phyloP scores from a whole-genome alignment of 116 monocot species.

The Trichopus zeylanicus region DNA sequence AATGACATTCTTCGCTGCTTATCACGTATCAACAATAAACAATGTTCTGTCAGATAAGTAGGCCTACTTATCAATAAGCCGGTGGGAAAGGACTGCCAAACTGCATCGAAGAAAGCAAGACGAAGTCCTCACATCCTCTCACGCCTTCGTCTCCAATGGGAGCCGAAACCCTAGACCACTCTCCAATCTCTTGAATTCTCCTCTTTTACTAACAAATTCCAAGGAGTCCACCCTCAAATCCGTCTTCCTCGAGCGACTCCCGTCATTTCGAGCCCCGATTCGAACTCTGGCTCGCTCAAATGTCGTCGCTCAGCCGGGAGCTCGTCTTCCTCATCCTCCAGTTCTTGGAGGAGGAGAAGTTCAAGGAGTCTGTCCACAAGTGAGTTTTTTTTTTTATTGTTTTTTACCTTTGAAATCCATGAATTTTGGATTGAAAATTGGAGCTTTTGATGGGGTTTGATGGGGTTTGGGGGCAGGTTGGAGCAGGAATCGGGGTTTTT shows the following conservation, averaged over 20 bases:
- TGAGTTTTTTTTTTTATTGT: slow-evolving; percentile 23
- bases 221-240: neutral
- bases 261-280: neutral
- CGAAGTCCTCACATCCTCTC: slow-evolving; percentile 14
- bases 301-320: slow-evolving; percentile 72
- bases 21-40: neutral
- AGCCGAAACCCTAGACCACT: slow-evolving; percentile 15
- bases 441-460: neutral
- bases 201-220: neutral
- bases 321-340: slow-evolving; percentile 80
- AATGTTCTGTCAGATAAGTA: neutral
- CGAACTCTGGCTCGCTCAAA: slow-evolving; percentile 1
- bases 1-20: neutral
- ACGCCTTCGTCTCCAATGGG: neutral
- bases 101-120: slow-evolving; percentile 68
- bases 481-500: slow-evolving; percentile 81
- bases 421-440: neutral
- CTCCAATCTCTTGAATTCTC: neutral
- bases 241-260: neutral
- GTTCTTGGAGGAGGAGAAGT: slow-evolving; percentile 83
- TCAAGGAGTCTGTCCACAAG: slow-evolving; percentile 82
- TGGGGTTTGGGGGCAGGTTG: slow-evolving; percentile 25
- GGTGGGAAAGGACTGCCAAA: slow-evolving; percentile 38
- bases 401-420: no score
- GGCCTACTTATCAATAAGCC: slow-evolving; percentile 17